Conservation (phyloP, 768 basidiomycete genomes). For the Astraeus odoratus region DNA sequence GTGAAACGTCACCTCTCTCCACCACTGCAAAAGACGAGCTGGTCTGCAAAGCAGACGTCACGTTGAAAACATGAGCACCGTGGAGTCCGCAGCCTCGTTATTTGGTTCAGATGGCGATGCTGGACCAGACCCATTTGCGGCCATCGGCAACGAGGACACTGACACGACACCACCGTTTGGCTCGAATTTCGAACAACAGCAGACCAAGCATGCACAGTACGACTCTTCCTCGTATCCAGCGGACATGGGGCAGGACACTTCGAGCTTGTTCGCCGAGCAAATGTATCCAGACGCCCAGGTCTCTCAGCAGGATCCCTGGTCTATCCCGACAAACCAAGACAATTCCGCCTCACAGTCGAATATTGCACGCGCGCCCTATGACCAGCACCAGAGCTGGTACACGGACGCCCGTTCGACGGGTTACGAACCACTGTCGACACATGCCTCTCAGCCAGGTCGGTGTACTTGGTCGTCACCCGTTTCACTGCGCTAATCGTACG, state of each 20-base stretch:
- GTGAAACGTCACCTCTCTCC: slow-evolving; percentile 10
- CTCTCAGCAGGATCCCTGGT: slow-evolving; percentile 23
- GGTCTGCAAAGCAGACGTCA: slow-evolving; percentile 13
- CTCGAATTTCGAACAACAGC: slow-evolving; percentile 1
- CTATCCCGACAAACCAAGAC: slow-evolving; percentile 16
- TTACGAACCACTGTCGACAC: slow-evolving; percentile 17
- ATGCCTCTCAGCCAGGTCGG: slow-evolving; percentile 20
- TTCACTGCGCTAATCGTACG: slow-evolving; percentile 5
- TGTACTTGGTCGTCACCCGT: neutral
- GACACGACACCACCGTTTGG: slow-evolving; percentile 24
- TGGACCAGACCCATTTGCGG: slow-evolving; percentile 56
- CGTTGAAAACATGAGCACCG: slow-evolving; percentile 48
- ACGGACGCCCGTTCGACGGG: slow-evolving; percentile 21
- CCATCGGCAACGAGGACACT: slow-evolving; percentile 38
- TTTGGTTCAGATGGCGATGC: slow-evolving; percentile 61
- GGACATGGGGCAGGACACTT: slow-evolving; percentile 30
- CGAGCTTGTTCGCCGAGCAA: slow-evolving; percentile 34
- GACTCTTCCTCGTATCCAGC: slow-evolving; percentile 17
- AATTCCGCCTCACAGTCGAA: slow-evolving; percentile 10
- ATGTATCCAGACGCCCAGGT: slow-evolving; percentile 22
- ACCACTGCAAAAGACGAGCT: slow-evolving; percentile 13
- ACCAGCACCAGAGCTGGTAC: slow-evolving; percentile 27
- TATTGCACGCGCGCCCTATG: slow-evolving; percentile 13
- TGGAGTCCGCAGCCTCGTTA: slow-evolving; percentile 76
- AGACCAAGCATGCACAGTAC: slow-evolving; percentile 15